Evolutionary conservation across 2,329 filamentous ascomycete species (phyloP), one percentile per base, ranked within the genome.

Genomic region (Neofusicoccum umdonicola): DNA sequence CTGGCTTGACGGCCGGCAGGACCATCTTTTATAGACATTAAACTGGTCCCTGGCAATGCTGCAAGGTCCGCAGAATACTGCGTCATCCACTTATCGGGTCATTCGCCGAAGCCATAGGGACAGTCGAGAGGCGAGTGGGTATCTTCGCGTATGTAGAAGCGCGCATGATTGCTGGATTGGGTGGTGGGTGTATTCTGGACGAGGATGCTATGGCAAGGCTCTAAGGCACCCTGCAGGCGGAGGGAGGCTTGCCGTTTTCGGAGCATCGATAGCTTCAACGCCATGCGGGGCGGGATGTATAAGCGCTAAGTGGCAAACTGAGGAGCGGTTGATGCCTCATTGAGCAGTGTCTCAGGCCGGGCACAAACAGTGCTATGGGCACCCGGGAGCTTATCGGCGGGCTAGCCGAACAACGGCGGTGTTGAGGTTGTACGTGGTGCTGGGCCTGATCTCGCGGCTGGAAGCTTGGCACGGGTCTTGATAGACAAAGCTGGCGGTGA

Each of bases 81-180:
- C 50, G 27, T 37, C 61, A 52, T 56, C 50, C 41, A 54, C 39
- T 17, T 48, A 47, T 37, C 61, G 44, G 61, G 61, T 63, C 61
- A 63, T 63, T 54, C 61, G 50, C 61, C 61, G 50, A 47, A 22
- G 42, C 39, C 50, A 52, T 19, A 56, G 50, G 42, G 41, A 45
- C 60, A 63, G 27, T 22, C 39, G 15, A 45, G 54, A 45, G 4
- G 56, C 17, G 31, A 19, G 56, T 60, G 56, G 56, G 31, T 60
- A 60, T 60, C 41, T 35, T 44, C 27, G 41, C 4, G 19, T 37
- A 47, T 45, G 56, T 17, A 60, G 15, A 13, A 60, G 27, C 56
- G 42, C 56, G 56, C 56, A 60, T 60, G 56, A 60, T 60, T 60
- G 5, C 56, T 60, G 15, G 39, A 60, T 60, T 15, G n/a, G 44